phyloP scores from a whole-genome alignment of 768 basidiomycete genomes.

The Kwoniella botswanensis region DNA sequence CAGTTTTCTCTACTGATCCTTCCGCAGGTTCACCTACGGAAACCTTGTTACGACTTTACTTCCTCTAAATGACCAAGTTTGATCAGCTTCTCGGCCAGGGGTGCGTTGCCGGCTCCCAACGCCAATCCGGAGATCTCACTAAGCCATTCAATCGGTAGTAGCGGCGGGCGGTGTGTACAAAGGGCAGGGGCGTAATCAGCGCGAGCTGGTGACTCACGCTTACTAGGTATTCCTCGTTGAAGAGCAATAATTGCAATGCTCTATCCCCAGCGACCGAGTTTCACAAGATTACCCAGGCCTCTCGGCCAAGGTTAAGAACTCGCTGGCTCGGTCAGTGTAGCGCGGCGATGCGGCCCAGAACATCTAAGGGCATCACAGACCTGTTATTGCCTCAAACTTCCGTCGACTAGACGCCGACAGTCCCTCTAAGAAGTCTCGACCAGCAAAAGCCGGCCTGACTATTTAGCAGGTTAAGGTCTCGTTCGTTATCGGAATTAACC shows the following conservation, averaged over 20 bases:
- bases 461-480: constrained; percentile 94
- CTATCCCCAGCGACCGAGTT: constrained; percentile 82
- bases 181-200: constrained; percentile 90
- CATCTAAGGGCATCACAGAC: constrained; percentile 90
- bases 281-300: constrained; percentile 78
- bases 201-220: constrained; percentile 84
- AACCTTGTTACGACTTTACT: constrained; percentile 82
- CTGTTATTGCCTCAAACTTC: constrained; percentile 91
- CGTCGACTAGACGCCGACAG: constrained; percentile 78
- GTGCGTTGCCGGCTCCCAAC: constrained; percentile 66
- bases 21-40: constrained; percentile 82
- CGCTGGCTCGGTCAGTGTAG: constrained; percentile 89
- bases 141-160: constrained; percentile 91
- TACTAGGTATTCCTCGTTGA: constrained; percentile 90
- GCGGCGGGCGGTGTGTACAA: constrained; percentile 88
- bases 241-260: constrained; percentile 91
- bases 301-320: constrained; percentile 76
- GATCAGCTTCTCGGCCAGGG: constrained; percentile 67
- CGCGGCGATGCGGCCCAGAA: constrained; percentile 85
- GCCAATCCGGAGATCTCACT: constrained; percentile 83
- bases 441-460: constrained; percentile 77
- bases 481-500: constrained; percentile 95
- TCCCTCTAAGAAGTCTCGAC: constrained; percentile 84
- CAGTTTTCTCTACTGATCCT: constrained; percentile 66
- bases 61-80: constrained; percentile 84